These are phyloP conservation scores for Aspergillus pseudoviridinutans DNA, from an alignment of 2,329 filamentous ascomycete species.

Conservation along the genomic window DNA sequence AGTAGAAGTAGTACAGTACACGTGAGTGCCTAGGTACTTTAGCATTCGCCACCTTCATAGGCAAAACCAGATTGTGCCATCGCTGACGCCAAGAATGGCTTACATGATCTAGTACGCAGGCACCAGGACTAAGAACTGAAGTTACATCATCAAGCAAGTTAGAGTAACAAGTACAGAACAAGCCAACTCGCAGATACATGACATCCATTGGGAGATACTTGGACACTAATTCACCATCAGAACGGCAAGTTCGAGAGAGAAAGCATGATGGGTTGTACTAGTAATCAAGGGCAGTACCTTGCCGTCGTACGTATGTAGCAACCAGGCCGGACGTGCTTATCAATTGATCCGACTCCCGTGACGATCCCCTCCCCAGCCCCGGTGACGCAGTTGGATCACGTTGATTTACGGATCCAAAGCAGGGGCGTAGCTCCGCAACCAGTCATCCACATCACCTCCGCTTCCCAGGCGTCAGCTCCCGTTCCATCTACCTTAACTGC, in stretches of 20 bases:
- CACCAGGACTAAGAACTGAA: neutral
- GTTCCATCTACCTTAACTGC: slow-evolving; percentile 10
- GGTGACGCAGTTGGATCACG: slow-evolving; percentile 19
- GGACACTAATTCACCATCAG: neutral
- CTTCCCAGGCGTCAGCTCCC: slow-evolving; percentile 24
- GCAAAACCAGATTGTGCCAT: neutral
- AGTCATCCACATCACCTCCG: slow-evolving; percentile 17
- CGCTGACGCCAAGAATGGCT: neutral
- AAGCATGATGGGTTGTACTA: neutral
- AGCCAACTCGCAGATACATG: no score
- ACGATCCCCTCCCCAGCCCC: slow-evolving; percentile 12
- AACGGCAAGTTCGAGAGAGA: neutral
- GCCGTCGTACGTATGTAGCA: neutral
- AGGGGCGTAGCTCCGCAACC: slow-evolving; percentile 21
- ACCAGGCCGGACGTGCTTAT: slow-evolving; percentile 1
- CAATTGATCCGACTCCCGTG: slow-evolving; percentile 13
- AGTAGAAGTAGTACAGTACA: neutral
- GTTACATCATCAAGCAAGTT: neutral
- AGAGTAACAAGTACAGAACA: neutral
- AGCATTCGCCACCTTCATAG: neutral
- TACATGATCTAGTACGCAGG: neutral
- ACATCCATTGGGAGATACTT: neutral
- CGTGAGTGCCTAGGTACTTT: neutral
- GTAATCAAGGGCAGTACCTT: neutral
- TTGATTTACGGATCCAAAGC: slow-evolving; percentile 16